Base-by-base conservation (phyloP, 2,329 filamentous ascomycete genomes). In the Trichoderma sp. region DNA sequence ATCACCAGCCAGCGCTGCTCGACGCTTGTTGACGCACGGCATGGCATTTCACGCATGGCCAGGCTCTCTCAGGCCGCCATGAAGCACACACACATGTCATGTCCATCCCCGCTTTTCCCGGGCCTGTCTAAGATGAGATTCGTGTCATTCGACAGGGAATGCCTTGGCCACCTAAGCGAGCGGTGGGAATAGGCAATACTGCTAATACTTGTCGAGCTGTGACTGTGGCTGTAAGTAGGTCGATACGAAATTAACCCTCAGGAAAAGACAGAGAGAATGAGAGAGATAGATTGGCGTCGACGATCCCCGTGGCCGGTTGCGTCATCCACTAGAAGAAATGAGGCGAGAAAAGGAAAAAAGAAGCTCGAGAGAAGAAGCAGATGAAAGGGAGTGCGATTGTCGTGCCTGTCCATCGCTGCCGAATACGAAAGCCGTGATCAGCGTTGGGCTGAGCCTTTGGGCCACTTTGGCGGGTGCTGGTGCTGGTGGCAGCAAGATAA, bases 361-460 rank as follows among this genome's bases (percentile, higher is more conserved):
- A 50, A 50, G 43, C 43, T 23, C n/a, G 11, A 53, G 28, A 53
- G 62, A 50, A 20, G 28, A 34, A 20, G 26, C 15, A 23, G 62
- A 36, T 53, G 30, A 30, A 59, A 30, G 30, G 15, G 15, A 59
- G 55, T 20, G 55, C n/a, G 26, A 32, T 28, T 50, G 26, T n/a
- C 6, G n/a, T 65, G 6, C 9, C 26, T 66, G 47, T 12, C 47
- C 13, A 55, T 55, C 11, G 30, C 63, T 57, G 50, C 65, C 65
- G 65, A 68, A 68, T 47, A 68, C 65, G 65, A 68, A 58, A 58
- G 50, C 47, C 47, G n/a, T 15, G 61, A 63, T 39, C 34, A 43
- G 39, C 61, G 26, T 64, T 59, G 36, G 36, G 55, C 65, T 68
- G 53, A 59, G 36, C n/a, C 26, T n/a, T 58, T 32, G 36, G 53